Evolutionary conservation across 2,329 filamentous ascomycete species (phyloP).

Genomic region (Cladobotryum mycophilum): DNA sequence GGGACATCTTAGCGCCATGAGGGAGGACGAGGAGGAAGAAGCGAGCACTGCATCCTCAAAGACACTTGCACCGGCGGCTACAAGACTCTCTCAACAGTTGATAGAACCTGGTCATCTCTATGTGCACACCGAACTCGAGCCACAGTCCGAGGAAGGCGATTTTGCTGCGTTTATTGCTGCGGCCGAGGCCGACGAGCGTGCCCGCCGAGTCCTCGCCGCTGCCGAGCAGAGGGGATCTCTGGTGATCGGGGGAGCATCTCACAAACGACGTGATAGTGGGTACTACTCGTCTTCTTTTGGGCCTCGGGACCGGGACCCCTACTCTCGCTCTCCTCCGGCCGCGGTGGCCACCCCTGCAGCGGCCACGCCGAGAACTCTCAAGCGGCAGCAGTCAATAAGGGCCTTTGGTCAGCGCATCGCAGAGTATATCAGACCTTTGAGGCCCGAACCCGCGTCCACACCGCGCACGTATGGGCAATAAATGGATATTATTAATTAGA

Average conservation of each 20-base stretch:
- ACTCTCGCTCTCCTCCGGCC: background rate
- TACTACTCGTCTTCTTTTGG: conserved; percentile 9
- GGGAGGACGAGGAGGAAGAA: background rate
- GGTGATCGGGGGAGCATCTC: background rate
- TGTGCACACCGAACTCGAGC: background rate
- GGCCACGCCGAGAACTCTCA: background rate
- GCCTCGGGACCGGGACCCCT: background rate
- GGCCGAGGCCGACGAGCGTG: conserved; percentile 11
- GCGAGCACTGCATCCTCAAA: background rate
- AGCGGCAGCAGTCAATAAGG: background rate
- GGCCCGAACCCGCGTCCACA: background rate
- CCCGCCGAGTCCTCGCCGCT: conserved; percentile 1
- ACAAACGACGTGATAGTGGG: conserved; percentile 9
- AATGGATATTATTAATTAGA: background rate
- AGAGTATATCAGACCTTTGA: conserved; percentile 12
- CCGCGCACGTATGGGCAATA: background rate
- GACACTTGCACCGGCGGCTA: background rate
- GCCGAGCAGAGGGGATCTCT: background rate
- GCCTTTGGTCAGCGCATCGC: conserved; percentile 9
- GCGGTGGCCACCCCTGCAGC: background rate
- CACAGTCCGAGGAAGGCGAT: conserved; percentile 12
- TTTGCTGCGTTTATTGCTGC: conserved; percentile 18
- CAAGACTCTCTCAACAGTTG: background rate
- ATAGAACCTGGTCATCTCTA: conserved; percentile 6
- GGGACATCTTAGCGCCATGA: background rate